phyloP scores from a whole-genome alignment of 2,329 filamentous ascomycete species.

The Cryphonectria carpinicola region DNA sequence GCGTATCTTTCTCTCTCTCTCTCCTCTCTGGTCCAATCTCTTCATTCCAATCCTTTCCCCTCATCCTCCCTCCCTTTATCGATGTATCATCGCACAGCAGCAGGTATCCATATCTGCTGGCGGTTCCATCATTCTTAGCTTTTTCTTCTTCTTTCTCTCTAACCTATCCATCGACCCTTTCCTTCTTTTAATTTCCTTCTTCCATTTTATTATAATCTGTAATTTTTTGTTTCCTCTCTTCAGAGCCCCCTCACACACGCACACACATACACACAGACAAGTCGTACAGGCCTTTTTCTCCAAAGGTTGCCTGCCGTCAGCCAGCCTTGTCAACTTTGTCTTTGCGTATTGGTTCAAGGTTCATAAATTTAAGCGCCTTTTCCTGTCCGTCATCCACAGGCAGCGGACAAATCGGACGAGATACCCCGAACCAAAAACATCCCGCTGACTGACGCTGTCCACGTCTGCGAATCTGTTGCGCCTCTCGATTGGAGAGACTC shows the following conservation, averaged over 20 bases:
- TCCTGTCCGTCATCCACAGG: neutral
- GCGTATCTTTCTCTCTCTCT: neutral
- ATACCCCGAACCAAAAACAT: constrained; percentile 1
- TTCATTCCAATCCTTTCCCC: constrained; percentile 12
- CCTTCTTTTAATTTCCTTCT: neutral
- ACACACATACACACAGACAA: neutral
- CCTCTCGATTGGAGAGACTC: constrained; percentile 1
- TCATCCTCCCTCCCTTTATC: constrained; percentile 16
- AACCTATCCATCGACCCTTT: neutral
- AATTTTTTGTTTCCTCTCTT: neutral
- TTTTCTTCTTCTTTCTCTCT: neutral
- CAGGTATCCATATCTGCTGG: constrained; percentile 11
- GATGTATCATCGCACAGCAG: constrained; percentile 13
- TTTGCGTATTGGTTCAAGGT: neutral
- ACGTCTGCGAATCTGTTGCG: neutral
- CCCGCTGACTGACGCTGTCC: neutral
- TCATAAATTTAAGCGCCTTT: constrained; percentile 8
- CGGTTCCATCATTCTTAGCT: neutral
- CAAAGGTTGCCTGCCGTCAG: neutral
- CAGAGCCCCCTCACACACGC: too few relatives aligned
- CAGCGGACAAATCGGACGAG: constrained; percentile 8
- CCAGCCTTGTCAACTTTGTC: neutral
- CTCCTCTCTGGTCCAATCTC: neutral
- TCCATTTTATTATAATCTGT: neutral
- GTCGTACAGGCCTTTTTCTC: neutral